These are phyloP conservation scores for Citeromyces matritensis DNA, from an alignment of 805 yeast species.

Conservation along the genomic window DNA sequence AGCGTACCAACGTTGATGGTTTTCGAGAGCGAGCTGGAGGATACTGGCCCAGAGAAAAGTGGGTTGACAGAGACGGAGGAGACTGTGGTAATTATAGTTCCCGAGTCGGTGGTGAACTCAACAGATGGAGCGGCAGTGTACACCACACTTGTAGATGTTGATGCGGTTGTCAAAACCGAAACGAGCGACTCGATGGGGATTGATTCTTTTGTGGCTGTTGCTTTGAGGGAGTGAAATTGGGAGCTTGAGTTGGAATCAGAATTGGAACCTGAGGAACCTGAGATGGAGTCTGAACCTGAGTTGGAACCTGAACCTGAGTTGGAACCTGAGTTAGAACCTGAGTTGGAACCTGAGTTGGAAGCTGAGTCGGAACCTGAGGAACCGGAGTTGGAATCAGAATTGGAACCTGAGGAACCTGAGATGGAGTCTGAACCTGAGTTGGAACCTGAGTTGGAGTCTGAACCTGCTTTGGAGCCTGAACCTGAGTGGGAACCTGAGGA, in stretches of 20 bases:
- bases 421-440: neutral
- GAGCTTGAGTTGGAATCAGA: neutral
- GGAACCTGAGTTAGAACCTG: too few species aligned
- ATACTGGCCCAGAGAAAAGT: neutral
- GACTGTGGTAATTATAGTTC: neutral
- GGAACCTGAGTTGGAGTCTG: neutral
- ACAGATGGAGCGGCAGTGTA: slow-evolving; percentile 3
- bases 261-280: neutral
- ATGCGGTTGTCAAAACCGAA: slow-evolving; percentile 1
- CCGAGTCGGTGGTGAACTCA: neutral
- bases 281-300: neutral
- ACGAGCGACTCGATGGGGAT: neutral
- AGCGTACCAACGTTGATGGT: neutral
- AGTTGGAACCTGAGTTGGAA: too few species aligned
- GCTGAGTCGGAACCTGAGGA: too few species aligned
- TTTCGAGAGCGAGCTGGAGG: neutral
- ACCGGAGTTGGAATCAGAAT: neutral
- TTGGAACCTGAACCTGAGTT: neutral
- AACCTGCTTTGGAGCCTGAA: too few species aligned
- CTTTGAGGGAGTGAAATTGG: neutral
- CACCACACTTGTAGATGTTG: slow-evolving; percentile 4
- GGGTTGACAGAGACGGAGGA: neutral
- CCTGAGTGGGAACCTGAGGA: too few species aligned
- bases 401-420: neutral
- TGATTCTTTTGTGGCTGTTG: neutral